Percentiles rank a stretch among this genome's conserved stretches.
These are phyloP conservation scores for Hypoxylon sp. DNA, from an alignment of 2,329 filamentous ascomycete genomes.

Conservation along the genomic window DNA sequence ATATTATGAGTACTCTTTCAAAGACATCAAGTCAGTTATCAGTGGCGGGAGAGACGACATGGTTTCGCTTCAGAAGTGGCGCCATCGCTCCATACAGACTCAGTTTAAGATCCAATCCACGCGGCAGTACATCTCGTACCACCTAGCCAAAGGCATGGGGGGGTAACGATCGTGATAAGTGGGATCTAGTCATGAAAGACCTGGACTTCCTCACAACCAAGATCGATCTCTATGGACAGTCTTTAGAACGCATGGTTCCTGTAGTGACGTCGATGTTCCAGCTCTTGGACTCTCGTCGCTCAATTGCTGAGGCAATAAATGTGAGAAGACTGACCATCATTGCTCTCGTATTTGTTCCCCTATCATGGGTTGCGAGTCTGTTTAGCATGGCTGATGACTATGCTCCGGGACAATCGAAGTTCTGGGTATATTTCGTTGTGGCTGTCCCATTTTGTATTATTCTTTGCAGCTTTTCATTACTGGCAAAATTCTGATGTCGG, in stretches of 20 bases:
- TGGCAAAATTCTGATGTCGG: no score
- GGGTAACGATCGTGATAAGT: neutral
- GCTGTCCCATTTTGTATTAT: no score
- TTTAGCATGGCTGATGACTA: conserved; percentile 19
- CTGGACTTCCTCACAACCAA: neutral
- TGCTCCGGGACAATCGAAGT: neutral
- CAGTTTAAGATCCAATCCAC: conserved; percentile 4
- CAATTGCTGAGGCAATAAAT: conserved; percentile 12
- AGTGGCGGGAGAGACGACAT: conserved; percentile 10
- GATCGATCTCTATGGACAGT: conserved; percentile 10
- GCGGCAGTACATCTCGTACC: neutral
- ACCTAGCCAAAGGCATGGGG: conserved; percentile 1
- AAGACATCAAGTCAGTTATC: neutral
- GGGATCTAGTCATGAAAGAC: neutral
- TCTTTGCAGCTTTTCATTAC: no score
- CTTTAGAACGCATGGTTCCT: conserved; percentile 12
- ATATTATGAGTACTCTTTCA: conserved; percentile 4
- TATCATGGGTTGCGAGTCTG: conserved; percentile 16
- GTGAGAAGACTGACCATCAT: conserved; percentile 17
- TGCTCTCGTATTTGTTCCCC: conserved; percentile 16
- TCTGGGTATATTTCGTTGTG: conserved; percentile 17
- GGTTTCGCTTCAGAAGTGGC: conserved; percentile 2
- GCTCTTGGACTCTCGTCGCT: conserved; percentile 13
- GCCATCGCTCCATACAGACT: conserved; percentile 4
- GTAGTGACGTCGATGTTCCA: conserved; percentile 18